Evolutionary conservation across 2,329 filamentous ascomycete species (phyloP).

Genomic region (Zalaria obscura): DNA sequence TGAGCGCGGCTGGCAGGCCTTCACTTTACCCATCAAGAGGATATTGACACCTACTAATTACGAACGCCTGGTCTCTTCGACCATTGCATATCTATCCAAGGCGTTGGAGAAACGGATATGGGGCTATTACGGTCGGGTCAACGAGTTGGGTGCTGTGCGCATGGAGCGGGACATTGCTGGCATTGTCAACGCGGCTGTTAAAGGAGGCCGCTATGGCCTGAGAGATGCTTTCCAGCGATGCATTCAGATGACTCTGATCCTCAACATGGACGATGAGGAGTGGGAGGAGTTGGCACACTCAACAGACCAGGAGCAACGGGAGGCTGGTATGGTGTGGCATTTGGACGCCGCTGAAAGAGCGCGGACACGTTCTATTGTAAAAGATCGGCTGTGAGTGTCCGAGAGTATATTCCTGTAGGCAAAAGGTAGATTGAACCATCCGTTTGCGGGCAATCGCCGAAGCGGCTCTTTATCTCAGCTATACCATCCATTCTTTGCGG

Average conservation of each 20-base stretch:
- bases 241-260: constrained; percentile 68
- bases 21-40: constrained; percentile 73
- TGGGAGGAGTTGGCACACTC: constrained; percentile 60
- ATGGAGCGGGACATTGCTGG: constrained; percentile 74
- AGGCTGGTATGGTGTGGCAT: constrained; percentile 58
- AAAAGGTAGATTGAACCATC: background rate
- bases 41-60: constrained; percentile 70
- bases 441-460: too few species aligned
- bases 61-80: constrained; percentile 58
- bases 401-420: too few species aligned
- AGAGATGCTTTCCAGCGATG: constrained; percentile 65
- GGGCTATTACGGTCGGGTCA: constrained; percentile 65
- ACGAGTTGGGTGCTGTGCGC: constrained; percentile 65
- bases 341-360: constrained; percentile 59
- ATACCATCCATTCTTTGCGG: too few species aligned
- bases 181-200: constrained; percentile 53
- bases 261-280: constrained; percentile 93
- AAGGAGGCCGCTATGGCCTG: constrained; percentile 59
- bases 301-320: constrained; percentile 30
- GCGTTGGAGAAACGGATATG: constrained; percentile 80
- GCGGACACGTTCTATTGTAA: constrained; percentile 53
- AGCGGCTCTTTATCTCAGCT: too few species aligned
- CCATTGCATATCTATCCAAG: constrained; percentile 59
- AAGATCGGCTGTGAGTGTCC: constrained; percentile 8
- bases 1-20: constrained; percentile 68